Evolutionary conservation across 2,329 filamentous ascomycete genomes (phyloP), one percentile per base, ranked within the genome.

Genomic region (Microdochium trichocladiopsis): DNA sequence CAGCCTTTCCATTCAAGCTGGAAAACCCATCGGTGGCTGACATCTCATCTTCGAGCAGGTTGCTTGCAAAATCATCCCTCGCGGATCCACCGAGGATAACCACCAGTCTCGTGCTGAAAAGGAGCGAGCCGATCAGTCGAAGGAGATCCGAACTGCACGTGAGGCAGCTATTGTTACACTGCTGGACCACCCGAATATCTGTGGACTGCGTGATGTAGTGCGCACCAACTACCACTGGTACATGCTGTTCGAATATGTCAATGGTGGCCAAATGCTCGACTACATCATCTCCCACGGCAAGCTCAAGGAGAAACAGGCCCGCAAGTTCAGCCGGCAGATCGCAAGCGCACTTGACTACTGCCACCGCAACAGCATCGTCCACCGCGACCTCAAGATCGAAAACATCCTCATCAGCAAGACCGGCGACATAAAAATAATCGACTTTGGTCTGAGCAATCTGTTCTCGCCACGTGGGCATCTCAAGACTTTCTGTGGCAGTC

Each of bases 361-460:
- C 66, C 94, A 99, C 69, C 84, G 92, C 56, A 97, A 99, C 75
- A 96, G 91, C 70, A 97, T 99, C 60, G 94, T 97, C 23, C 94
- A 99, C 69, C 86, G 94, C 50, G 94, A 99, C 66, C 73, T 99
- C 59, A 99, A 99, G 77, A 99, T 99, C 60, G 94, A 97, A 70
- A 99, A 99, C 66, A 99, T 99, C 51, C 81, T 99, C 55, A 99
- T 99, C 72, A 96, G 91, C 77, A 97, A 97, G 76, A 96, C 89
- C 2, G 94, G 94, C 41, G 94, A 99, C 66, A 99, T 99, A 71
- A 97, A 97, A 68, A 97, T 99, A 62, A 99, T 99, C 60, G 94
- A 99, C 67, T 99, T 99, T 68, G 94, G 93, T 25, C 77, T 99
- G 51, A 97, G 93, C 74, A 99, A 99, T 63, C 81, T 97, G 4